Base-by-base conservation (phyloP, 2,329 filamentous ascomycete species). In the Delphinella strobiligena region DNA sequence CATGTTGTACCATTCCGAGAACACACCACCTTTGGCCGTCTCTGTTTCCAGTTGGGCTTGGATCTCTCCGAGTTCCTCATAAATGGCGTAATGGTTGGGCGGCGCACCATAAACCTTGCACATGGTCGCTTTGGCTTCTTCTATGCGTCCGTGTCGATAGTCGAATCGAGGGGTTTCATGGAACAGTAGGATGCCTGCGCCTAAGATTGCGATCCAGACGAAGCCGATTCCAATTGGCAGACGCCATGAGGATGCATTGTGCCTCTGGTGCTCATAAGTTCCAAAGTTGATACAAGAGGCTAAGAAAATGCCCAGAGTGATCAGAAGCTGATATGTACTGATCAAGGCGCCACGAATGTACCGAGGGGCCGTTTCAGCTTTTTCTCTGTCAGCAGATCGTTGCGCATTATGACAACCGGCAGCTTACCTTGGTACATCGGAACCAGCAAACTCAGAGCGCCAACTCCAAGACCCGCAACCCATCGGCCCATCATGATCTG, bases 271-370 rank as follows among this genome's bases (percentile, higher is more conserved):
- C 9, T 33, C 30, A 19, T 48, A 38, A 2, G 62, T 66, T 18
- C 64, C 64, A 35, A 54, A 68, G 44, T 67, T 67, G 52, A 68
- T 63, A 39, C 61, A 63, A 29, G 63, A 58, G n/a, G 64, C 63
- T 7, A 65, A 50, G 41, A 67, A 62, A 36, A 67, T 67, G 3
- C 64, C 64, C 5, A 66, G 47, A 0, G 64, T 67, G 45, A 67
- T 63, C 43, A 68, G 66, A 4, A 68, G 50, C 42, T 68, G 65
- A 44, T 67, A 68, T 4, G 61, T 61, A 46, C 61, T 64, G 36
- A 67, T 58, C 34, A 68, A 36, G 1, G 63, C 51, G 29, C 64
- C 64, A 44, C 64, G 61, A 38, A 68, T 64, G 30, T 67, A 61
- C 34, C 61, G 54, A 1, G 64, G 64, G 16, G 56, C 58, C 12